These are phyloP conservation scores for Skeletonema potamos DNA, from an alignment of 108 stramenopile species.

Conservation along the genomic window DNA sequence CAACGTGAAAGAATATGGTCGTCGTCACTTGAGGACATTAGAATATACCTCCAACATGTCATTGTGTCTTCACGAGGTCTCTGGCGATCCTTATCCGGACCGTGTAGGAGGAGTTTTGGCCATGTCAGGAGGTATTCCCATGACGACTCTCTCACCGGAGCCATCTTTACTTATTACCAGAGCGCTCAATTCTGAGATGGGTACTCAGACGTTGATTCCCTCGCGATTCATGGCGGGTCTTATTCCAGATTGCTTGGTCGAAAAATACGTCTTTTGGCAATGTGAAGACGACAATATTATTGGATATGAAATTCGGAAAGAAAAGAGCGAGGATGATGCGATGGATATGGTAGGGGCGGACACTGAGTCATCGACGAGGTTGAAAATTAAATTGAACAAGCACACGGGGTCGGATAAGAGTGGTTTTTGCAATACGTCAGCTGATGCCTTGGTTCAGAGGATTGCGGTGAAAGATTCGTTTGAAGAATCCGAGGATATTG, in stretches of 20 bases:
- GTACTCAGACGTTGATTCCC: slow-evolving; percentile 87
- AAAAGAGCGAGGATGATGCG: slow-evolving; percentile 61
- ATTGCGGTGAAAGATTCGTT: slow-evolving; percentile 67
- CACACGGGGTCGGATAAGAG: slow-evolving; percentile 72
- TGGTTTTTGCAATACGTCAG: slow-evolving; percentile 88
- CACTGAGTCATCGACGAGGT: slow-evolving; percentile 56
- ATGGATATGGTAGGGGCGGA: slow-evolving; percentile 49
- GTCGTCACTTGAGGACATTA: slow-evolving; percentile 91
- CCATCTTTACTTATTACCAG: slow-evolving; percentile 88
- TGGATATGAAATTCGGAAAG: slow-evolving; percentile 77
- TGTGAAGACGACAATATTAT: slow-evolving; percentile 89
- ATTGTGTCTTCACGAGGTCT: slow-evolving; percentile 88
- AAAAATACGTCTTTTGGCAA: slow-evolving; percentile 96
- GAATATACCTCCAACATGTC: slow-evolving; percentile 93
- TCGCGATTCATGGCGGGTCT: slow-evolving; percentile 89
- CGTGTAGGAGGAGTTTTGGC: slow-evolving; percentile 83
- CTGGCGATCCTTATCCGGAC: slow-evolving; percentile 90
- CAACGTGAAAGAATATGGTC: slow-evolving; percentile 95
- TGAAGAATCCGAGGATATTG: slow-evolving; percentile 48
- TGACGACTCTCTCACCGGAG: slow-evolving; percentile 75
- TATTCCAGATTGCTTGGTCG: slow-evolving; percentile 91
- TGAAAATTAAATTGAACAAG: slow-evolving; percentile 77
- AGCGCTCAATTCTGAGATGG: slow-evolving; percentile 79
- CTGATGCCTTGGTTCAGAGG: slow-evolving; percentile 81
- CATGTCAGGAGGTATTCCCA: slow-evolving; percentile 88